A percentile compares a stretch with the other conserved stretches of the same genome.
These are phyloP conservation scores for Colletotrichum eleusines DNA, from an alignment of 2,329 filamentous ascomycete species.

Conservation along the genomic window DNA sequence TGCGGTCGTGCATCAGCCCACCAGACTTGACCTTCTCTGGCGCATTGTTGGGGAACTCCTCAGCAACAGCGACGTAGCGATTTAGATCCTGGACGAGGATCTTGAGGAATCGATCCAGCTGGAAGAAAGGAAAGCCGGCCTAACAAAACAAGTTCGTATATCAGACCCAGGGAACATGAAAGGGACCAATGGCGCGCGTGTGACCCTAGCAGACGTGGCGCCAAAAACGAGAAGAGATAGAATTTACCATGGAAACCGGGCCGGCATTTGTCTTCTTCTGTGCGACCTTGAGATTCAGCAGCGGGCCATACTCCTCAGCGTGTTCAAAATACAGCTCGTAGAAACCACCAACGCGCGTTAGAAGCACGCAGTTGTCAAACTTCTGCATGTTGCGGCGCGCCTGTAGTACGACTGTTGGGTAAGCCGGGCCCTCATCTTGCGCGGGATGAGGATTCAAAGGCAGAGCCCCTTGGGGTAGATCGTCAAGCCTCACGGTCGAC, in stretches of 20 bases:
- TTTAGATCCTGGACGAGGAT: slow-evolving; percentile 90
- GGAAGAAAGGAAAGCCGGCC: slow-evolving; percentile 94
- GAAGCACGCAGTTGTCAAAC: slow-evolving; percentile 88
- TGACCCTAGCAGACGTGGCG: slow-evolving; percentile 14
- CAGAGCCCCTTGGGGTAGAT: slow-evolving; percentile 67
- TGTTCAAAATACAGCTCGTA: slow-evolving; percentile 99
- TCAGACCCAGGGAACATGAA: slow-evolving; percentile 43
- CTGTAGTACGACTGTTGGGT: slow-evolving; percentile 91
- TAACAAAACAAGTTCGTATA: slow-evolving; percentile 49
- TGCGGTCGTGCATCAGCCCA: slow-evolving; percentile 85
- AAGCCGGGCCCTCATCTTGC: slow-evolving; percentile 64
- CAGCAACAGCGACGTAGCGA: slow-evolving; percentile 92
- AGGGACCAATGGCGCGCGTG: slow-evolving; percentile 40
- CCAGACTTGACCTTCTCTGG: slow-evolving; percentile 79
- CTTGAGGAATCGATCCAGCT: slow-evolving; percentile 93
- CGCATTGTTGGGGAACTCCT: slow-evolving; percentile 85
- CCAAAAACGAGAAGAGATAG: slow-evolving; percentile 17
- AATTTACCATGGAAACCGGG: slow-evolving; percentile 83
- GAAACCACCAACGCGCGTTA: slow-evolving; percentile 94
- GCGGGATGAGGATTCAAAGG: slow-evolving; percentile 56
- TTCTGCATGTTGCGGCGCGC: slow-evolving; percentile 90
- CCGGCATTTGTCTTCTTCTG: slow-evolving; percentile 80
- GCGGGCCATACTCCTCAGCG: slow-evolving; percentile 86
- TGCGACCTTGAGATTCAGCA: slow-evolving; percentile 89
- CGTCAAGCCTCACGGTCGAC: slow-evolving; percentile 65